These are phyloP conservation scores for Blastocladiella emersonii DNA, from an alignment of 371 early-diverging fungal species.

Conservation along the genomic window DNA sequence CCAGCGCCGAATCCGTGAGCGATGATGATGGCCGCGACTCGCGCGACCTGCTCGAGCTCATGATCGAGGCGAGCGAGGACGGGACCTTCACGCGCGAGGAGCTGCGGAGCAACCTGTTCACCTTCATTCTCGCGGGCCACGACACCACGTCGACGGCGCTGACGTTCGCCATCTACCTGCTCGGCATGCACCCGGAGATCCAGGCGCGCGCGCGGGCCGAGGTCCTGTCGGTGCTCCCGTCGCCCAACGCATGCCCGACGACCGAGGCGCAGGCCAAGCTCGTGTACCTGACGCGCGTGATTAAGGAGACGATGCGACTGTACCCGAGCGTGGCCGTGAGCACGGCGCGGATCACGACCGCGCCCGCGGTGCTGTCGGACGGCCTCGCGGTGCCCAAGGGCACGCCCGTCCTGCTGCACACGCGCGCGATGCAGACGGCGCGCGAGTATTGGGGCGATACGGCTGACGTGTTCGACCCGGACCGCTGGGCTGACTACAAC, in stretches of 20 bases:
- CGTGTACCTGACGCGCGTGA: not conserved
- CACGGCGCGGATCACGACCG: no score
- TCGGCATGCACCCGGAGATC: not conserved
- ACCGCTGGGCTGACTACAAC: not conserved
- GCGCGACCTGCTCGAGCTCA: slow-evolving; percentile 3
- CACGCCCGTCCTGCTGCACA: no score
- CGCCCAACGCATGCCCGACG: no score
- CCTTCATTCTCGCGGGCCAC: slow-evolving; percentile 6
- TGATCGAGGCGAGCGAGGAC: not conserved
- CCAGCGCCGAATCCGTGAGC: not conserved
- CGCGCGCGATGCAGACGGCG: no score
- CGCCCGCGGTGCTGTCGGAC: not conserved
- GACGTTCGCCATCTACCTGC: not conserved
- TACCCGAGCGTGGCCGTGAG: slow-evolving; percentile 2
- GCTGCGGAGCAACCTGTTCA: not conserved
- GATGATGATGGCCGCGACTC: not conserved
- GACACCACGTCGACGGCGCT: not conserved
- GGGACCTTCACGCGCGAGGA: not conserved
- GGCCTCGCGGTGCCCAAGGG: not conserved
- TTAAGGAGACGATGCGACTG: slow-evolving; percentile 1
- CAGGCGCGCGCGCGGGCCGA: slow-evolving; percentile 1
- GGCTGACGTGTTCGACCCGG: slow-evolving; percentile 4
- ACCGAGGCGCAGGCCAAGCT: not conserved
- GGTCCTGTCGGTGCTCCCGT: not conserved
- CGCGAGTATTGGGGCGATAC: slow-evolving; percentile 20